Base-by-base conservation (phyloP, 495 filamentous ascomycete genomes). In the Tuber umbilicatum region DNA sequence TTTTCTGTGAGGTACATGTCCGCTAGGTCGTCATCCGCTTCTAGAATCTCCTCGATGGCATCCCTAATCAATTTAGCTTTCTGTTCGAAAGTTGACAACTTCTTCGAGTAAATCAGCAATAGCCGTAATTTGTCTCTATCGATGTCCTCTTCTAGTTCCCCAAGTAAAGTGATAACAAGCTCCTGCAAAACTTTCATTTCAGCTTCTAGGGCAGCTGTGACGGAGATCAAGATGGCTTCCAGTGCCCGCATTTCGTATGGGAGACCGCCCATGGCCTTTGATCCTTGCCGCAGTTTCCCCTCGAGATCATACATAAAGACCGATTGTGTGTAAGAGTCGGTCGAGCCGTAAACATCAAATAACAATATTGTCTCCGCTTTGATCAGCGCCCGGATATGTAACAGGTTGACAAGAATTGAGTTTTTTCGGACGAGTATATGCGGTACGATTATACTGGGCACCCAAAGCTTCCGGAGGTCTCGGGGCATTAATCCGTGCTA, bases 361-460 rank as follows among this genome's bases (percentile, higher is more conserved):
- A 98, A 88, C 19, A 99, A 89, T 7, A 99, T 95, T 9, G 93
- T 91, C 79, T 99, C 91, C 47, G 93, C 88, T 83, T 97, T 97
- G 82, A 99, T 97, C 19, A 99, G 87, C 37, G 96, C 94, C 37
- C 94, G 91, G 40, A 99, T 87, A 82, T 99, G 95, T 19, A 99
- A 88, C 27, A 99, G 87, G 79, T 97, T 98, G 80, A 99, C 91
- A 0, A 99, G 87, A 74, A 99, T 98, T 16, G 95, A 94, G 55
- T 91, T 94, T 40, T 94, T 94, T 70, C 95, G 94, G 73, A 99
- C 91, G 72, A 98, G 90, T 70, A 99, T 98, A 78, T 97, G 93
- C 7, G 95, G 95, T n/a, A 99, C 89, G 76, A 97, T 91, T 70
- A 93, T 97, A n/a, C 93, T 97, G 82, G 97, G 95, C 79, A 98